Percentiles rank a stretch among this genome's conserved stretches.
These are phyloP conservation scores for Tulasnella sp. DNA, from an alignment of 768 basidiomycete genomes.

Conservation along the genomic window DNA sequence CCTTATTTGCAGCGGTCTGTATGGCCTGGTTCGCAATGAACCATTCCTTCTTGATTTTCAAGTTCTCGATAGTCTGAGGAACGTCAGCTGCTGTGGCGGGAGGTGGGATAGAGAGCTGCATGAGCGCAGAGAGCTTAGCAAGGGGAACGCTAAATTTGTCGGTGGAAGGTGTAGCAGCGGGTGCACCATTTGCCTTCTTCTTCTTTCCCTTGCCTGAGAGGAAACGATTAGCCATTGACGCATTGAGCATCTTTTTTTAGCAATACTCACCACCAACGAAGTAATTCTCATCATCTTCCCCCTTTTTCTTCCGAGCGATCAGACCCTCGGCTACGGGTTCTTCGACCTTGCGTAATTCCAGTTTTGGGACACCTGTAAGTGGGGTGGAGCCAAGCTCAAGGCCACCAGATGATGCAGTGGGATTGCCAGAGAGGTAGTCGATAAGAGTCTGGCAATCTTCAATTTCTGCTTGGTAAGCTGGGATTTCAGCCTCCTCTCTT, in stretches of 20 bases:
- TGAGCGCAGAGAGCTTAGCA: conserved; percentile 74
- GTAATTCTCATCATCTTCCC: conserved; percentile 67
- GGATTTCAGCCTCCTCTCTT: conserved; percentile 78
- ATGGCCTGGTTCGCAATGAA: conserved; percentile 83
- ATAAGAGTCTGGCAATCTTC: conserved; percentile 94
- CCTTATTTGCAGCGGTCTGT: conserved; percentile 63
- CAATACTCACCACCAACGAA: conserved; percentile 45
- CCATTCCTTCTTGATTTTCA: conserved; percentile 91
- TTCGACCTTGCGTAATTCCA: conserved; percentile 79
- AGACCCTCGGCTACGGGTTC: conserved; percentile 47
- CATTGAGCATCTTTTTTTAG: conserved; percentile 32
- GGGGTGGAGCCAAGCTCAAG: conserved; percentile 27
- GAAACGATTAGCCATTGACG: conserved; percentile 25
- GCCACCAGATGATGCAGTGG: conserved; percentile 22
- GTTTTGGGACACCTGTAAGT: conserved; percentile 50
- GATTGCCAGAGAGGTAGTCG: conserved; percentile 66
- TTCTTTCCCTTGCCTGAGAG: conserved; percentile 18
- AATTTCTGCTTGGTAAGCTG: conserved; percentile 85
- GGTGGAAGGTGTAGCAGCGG: conserved; percentile 6
- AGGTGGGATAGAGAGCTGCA: conserved; percentile 79
- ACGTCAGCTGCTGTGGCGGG: conserved; percentile 66
- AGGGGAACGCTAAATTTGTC: conserved; percentile 63
- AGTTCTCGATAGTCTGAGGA: conserved; percentile 71
- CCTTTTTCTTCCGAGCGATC: conserved; percentile 83
- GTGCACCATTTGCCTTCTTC: conserved; percentile 13